phyloP scores from a whole-genome alignment of 345 rosid species.

The Linum tenue region DNA sequence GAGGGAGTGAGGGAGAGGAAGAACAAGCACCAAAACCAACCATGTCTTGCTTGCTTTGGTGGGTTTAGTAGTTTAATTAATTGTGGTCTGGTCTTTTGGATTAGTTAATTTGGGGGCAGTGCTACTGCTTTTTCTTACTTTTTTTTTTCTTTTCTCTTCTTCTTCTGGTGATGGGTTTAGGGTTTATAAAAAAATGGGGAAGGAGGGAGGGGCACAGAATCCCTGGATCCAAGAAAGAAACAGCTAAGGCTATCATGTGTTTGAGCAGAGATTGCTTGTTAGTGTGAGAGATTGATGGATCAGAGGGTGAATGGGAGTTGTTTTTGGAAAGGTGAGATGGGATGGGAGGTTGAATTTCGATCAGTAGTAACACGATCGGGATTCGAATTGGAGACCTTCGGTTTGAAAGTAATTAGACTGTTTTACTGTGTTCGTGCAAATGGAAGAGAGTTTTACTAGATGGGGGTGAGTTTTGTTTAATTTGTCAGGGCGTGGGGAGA shows the following conservation, averaged over 20 bases:
- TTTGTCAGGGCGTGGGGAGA: too few species aligned
- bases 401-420: too few species aligned
- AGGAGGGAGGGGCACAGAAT: constrained; percentile 39
- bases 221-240: constrained; percentile 69
- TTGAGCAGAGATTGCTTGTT: too few species aligned
- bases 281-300: too few species aligned
- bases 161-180: neutral
- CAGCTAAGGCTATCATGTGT: constrained; percentile 25
- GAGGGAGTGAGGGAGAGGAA: neutral
- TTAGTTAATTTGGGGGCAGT: neutral
- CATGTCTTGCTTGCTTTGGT: constrained; percentile 39
- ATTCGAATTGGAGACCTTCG: too few species aligned
- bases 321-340: too few species aligned
- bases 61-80: neutral
- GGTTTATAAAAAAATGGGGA: constrained; percentile 20
- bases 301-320: too few species aligned
- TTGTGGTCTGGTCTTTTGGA: neutral
- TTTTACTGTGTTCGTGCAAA: too few species aligned
- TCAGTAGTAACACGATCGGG: too few species aligned
- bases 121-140: neutral
- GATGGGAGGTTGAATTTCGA: too few species aligned
- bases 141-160: neutral
- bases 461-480: too few species aligned
- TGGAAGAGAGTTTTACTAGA: too few species aligned
- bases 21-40: constrained; percentile 19